phyloP scores from a whole-genome alignment of 2,329 filamentous ascomycete genomes.

The Monilinia vaccinii-corymbosi region DNA sequence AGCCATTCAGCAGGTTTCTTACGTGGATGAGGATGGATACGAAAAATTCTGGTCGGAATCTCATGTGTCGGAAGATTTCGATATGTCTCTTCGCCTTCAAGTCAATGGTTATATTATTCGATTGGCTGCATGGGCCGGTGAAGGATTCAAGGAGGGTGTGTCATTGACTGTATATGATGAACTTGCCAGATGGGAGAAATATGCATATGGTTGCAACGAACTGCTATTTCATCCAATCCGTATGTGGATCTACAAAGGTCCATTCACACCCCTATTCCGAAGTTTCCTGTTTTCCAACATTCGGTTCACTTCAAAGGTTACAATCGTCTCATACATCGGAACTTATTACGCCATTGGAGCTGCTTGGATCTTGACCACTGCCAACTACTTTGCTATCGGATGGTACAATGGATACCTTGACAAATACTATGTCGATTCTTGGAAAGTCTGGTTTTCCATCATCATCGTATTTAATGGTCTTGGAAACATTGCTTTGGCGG shows the following conservation, averaged over 20 bases:
- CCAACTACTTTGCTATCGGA: conserved; percentile 68
- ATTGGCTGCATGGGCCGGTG: conserved; percentile 61
- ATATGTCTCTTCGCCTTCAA: conserved; percentile 72
- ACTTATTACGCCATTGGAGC: conserved; percentile 74
- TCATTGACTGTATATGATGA: conserved; percentile 80
- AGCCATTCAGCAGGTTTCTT: conserved; percentile 64
- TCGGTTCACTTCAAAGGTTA: conserved; percentile 66
- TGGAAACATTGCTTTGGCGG: conserved; percentile 61
- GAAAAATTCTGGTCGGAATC: conserved; percentile 78
- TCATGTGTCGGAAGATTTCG: conserved; percentile 74
- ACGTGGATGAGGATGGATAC: conserved; percentile 59
- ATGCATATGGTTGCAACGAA: conserved; percentile 77
- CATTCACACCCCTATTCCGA: conserved; percentile 71
- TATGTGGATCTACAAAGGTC: conserved; percentile 63
- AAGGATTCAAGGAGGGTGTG: conserved; percentile 77
- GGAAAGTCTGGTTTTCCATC: conserved; percentile 74
- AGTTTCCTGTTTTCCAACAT: conserved; percentile 66
- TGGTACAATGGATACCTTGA: conserved; percentile 72
- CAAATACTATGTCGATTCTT: conserved; percentile 71
- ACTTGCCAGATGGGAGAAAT: conserved; percentile 78
- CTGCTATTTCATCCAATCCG: conserved; percentile 70
- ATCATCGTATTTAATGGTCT: conserved; percentile 70
- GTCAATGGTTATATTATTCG: conserved; percentile 64
- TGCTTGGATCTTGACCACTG: conserved; percentile 63
- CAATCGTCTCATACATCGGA: conserved; percentile 67